These are phyloP conservation scores for Diplogelasinospora grovesii DNA, from an alignment of 495 filamentous ascomycete genomes.

Conservation along the genomic window DNA sequence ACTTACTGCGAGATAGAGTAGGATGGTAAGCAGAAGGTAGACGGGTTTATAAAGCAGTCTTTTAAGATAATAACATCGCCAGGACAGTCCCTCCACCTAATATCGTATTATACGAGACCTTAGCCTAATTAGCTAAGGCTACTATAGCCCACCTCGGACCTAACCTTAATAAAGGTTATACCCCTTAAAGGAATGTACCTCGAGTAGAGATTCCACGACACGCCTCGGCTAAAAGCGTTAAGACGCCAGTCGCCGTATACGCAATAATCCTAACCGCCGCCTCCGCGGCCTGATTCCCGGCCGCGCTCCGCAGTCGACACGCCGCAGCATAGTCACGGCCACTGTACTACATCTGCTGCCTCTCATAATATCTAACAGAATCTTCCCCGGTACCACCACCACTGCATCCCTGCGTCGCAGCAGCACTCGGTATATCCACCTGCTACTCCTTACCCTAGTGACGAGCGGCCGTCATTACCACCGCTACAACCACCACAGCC, in stretches of 20 bases:
- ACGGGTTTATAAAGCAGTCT: conserved; percentile 97
- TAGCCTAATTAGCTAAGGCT: conserved; percentile 62
- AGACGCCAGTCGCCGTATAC: conserved; percentile 25
- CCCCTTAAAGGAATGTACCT: conserved; percentile 92
- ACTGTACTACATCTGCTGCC: too few species aligned
- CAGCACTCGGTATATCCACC: too few species aligned
- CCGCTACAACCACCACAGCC: too few species aligned
- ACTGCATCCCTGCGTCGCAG: conserved; percentile 9
- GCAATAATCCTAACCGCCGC: too few species aligned
- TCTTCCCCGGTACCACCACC: conserved; percentile 12
- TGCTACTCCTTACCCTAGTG: too few species aligned
- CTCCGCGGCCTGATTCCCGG: conserved; percentile 43
- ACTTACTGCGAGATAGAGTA: conserved; percentile 98
- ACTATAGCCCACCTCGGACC: conserved; percentile 72
- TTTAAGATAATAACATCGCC: conserved; percentile 94
- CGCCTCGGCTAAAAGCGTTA: too few species aligned
- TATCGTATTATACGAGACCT: conserved; percentile 87
- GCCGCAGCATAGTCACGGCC: conserved; percentile 30
- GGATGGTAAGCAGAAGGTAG: conserved; percentile 87
- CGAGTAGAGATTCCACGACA: too few species aligned
- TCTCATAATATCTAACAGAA: conserved; percentile 1
- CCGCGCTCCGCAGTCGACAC: conserved; percentile 51
- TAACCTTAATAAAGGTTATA: conserved; percentile 71
- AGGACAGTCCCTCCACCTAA: conserved; percentile 89
- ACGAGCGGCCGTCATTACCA: too few species aligned